A percentile compares a stretch with the other conserved stretches of the same genome.
phyloP scores from a whole-genome alignment of 129 eudicot species.

The Ambrosia trifida region DNA sequence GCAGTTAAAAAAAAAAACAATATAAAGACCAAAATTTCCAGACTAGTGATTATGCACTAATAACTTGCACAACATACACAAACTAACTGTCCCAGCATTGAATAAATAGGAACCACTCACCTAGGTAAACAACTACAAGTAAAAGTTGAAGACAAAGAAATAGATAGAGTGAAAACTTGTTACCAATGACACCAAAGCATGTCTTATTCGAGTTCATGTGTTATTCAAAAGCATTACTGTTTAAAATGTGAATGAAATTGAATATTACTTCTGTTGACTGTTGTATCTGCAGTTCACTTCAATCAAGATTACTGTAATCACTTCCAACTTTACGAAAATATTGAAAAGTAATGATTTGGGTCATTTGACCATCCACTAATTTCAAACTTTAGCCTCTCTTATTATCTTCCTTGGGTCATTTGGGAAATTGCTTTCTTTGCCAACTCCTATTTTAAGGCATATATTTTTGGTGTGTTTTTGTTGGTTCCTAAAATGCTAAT shows the following conservation, averaged over 20 bases:
- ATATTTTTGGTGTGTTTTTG: too few species aligned
- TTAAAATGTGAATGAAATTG: not conserved
- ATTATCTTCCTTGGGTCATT: too few species aligned
- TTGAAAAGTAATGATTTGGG: not conserved
- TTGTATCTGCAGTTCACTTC: not conserved
- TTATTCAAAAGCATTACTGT: constrained; percentile 2
- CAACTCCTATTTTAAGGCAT: too few species aligned
- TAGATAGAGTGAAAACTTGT: not conserved
- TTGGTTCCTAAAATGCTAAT: too few species aligned
- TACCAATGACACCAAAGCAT: constrained; percentile 2
- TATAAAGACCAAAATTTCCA: not conserved
- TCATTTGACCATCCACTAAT: not conserved
- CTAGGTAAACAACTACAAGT: not conserved
- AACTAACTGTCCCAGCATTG: not conserved
- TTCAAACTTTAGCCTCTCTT: too few species aligned
- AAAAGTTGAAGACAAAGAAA: not conserved
- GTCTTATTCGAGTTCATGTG: not conserved
- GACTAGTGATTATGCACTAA: constrained; percentile 12
- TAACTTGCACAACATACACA: constrained; percentile 7
- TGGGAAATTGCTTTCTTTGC: too few species aligned
- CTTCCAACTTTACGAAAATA: not conserved
- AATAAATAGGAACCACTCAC: not conserved
- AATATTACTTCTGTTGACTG: not conserved
- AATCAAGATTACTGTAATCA: constrained; percentile 1
- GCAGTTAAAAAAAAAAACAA: too few species aligned